These are phyloP conservation scores for Colletotrichum melonis DNA, from an alignment of 2,329 filamentous ascomycete genomes.

Conservation along the genomic window DNA sequence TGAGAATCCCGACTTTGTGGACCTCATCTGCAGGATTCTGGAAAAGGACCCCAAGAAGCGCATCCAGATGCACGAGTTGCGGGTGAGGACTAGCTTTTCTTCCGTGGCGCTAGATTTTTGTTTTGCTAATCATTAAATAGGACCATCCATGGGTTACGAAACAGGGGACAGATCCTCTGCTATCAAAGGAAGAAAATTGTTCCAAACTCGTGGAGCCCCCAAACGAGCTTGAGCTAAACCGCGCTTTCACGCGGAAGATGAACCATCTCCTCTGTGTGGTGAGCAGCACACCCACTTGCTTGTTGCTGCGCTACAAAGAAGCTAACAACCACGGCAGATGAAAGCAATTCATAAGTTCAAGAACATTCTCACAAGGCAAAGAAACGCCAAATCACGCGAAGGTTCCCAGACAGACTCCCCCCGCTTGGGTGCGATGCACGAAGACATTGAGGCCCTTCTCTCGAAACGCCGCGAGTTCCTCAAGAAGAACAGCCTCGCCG, in stretches of 20 bases:
- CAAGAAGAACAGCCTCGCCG: constrained; percentile 53
- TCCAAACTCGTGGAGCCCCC: constrained; percentile 82
- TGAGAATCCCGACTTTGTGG: constrained; percentile 75
- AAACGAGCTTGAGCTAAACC: constrained; percentile 89
- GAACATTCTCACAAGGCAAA: constrained; percentile 64
- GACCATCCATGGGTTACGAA: constrained; percentile 94
- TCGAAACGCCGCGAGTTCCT: constrained; percentile 58
- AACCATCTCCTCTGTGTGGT: constrained; percentile 86
- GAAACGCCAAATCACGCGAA: constrained; percentile 24
- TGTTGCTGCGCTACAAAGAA: neutral
- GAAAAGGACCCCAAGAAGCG: constrained; percentile 88
- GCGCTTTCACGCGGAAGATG: constrained; percentile 92
- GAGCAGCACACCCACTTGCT: constrained; percentile 42
- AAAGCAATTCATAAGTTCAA: constrained; percentile 94
- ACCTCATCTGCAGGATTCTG: constrained; percentile 79
- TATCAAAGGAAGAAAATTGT: constrained; percentile 88
- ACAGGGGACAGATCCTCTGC: constrained; percentile 78
- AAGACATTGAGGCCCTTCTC: constrained; percentile 62
- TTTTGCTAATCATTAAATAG: constrained; percentile 57
- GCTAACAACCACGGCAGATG: constrained; percentile 65
- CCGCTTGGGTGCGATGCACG: constrained; percentile 52
- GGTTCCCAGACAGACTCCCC: constrained; percentile 35
- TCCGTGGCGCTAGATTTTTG: too few species aligned
- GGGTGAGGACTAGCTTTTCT: constrained; percentile 67
- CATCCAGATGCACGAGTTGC: constrained; percentile 84